phyloP scores from a whole-genome alignment of 2,329 filamentous ascomycete species.

The Colletotrichum musae region DNA sequence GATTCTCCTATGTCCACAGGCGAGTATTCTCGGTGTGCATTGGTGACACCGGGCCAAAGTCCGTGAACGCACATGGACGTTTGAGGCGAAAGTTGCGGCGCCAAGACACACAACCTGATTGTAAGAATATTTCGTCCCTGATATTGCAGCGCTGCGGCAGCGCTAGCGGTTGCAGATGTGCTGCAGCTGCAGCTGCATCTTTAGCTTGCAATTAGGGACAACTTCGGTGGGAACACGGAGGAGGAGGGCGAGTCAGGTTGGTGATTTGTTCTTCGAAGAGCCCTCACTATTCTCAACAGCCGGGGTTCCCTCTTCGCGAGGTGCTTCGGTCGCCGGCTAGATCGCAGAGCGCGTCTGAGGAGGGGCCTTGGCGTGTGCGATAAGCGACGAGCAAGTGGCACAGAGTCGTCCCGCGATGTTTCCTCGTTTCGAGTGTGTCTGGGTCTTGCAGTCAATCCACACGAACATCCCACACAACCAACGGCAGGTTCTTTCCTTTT shows the following conservation, averaged over 20 bases:
- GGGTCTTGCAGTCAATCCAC: constrained; percentile 13
- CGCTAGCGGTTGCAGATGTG: constrained; percentile 23
- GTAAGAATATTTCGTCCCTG: constrained; percentile 13
- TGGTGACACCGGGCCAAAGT: constrained; percentile 10
- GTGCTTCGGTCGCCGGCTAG: constrained; percentile 22
- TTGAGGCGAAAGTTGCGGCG: constrained; percentile 13
- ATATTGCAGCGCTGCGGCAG: constrained; percentile 26
- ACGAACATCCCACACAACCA: background rate
- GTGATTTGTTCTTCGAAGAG: background rate
- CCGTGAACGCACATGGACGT: constrained; percentile 4
- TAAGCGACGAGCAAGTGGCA: constrained; percentile 30
- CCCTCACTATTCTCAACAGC: constrained; percentile 2
- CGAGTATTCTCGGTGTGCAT: constrained; percentile 14
- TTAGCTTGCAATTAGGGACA: background rate
- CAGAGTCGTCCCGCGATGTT: constrained; percentile 26
- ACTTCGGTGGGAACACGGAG: constrained; percentile 20
- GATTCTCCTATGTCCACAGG: background rate
- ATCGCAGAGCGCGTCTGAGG: constrained; percentile 32
- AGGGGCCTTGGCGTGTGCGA: constrained; percentile 33
- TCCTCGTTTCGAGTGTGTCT: constrained; percentile 39
- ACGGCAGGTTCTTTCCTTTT: constrained; percentile 1
- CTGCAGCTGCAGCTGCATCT: background rate
- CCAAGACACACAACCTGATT: constrained; percentile 21
- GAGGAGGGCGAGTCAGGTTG: constrained; percentile 27
- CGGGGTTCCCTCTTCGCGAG: background rate